Percentiles rank a stretch among this genome's conserved stretches.
phyloP scores from a whole-genome alignment of 345 rosid species.

The Geranium rotundifolium region DNA sequence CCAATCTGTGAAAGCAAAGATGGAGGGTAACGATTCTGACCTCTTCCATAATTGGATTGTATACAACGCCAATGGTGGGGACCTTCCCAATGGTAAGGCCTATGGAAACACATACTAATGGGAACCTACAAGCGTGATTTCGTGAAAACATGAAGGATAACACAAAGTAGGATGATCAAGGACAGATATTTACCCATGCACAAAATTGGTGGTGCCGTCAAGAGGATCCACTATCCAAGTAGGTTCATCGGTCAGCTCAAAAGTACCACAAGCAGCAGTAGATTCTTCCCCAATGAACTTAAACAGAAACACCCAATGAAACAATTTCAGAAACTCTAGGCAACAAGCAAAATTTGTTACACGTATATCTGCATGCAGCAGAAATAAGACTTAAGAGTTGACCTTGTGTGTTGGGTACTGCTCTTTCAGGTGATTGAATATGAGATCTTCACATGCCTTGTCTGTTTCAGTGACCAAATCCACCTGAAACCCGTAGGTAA shows the following conservation, averaged over 20 bases:
- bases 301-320: slow-evolving; percentile 3
- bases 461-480: slow-evolving; percentile 97
- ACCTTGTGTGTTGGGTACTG: slow-evolving; percentile 72
- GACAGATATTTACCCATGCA: slow-evolving; percentile 56
- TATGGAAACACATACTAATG: slow-evolving; percentile 81
- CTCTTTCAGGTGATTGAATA: slow-evolving; percentile 65
- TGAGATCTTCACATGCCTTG: slow-evolving; percentile 86
- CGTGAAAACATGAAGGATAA: slow-evolving; percentile 3
- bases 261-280: slow-evolving; percentile 64
- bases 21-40: slow-evolving; percentile 22
- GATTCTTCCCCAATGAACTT: slow-evolving; percentile 98
- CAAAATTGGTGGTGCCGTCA: slow-evolving; percentile 96
- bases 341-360: background rate
- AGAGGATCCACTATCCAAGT: slow-evolving; percentile 99
- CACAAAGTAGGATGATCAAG: slow-evolving; percentile 4
- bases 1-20: too few species aligned
- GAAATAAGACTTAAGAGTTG: background rate
- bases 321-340: background rate
- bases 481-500: slow-evolving; percentile 34
- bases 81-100: slow-evolving; percentile 83
- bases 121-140: slow-evolving; percentile 41
- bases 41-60: slow-evolving; percentile 89
- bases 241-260: slow-evolving; percentile 82
- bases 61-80: slow-evolving; percentile 84
- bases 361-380: background rate